Evolutionary conservation across 1,139 yeast genomes (phyloP).

Genomic region (Taphrina confusa): DNA sequence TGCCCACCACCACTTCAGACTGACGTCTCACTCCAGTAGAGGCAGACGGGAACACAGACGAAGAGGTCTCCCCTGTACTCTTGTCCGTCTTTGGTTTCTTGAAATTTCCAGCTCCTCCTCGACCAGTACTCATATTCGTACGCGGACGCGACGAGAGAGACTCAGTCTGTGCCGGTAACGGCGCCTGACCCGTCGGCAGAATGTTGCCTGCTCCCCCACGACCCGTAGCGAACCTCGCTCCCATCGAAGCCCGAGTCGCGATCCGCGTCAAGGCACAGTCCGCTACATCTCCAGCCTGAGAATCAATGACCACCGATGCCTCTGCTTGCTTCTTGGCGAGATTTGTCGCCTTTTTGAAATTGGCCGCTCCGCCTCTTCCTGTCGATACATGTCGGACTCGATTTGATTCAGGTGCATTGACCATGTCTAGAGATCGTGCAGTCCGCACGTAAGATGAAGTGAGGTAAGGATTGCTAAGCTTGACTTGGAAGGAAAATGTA

Average conservation of each 20-base stretch:
- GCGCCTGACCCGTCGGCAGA: conserved; percentile 22
- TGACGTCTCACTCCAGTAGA: too few species aligned
- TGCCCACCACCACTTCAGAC: not conserved
- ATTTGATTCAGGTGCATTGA: conserved; percentile 9
- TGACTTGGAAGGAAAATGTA: not conserved
- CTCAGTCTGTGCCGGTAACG: conserved; percentile 8
- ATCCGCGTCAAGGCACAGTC: conserved; percentile 24
- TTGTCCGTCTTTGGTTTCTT: not conserved
- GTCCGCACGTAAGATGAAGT: not conserved
- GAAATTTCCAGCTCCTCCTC: conserved; percentile 31
- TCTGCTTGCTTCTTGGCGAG: not conserved
- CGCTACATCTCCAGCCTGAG: not conserved
- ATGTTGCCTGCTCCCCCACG: conserved; percentile 33
- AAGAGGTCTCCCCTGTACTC: not conserved
- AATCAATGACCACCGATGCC: not conserved
- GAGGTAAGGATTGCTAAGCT: not conserved
- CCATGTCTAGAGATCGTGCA: not conserved
- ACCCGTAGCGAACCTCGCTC: conserved; percentile 31
- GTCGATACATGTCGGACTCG: conserved; percentile 9
- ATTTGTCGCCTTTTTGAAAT: conserved; percentile 16
- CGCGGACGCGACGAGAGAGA: conserved; percentile 1
- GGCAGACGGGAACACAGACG: not conserved
- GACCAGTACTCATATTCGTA: conserved; percentile 5
- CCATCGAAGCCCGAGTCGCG: conserved; percentile 15
- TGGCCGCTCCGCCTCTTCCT: conserved; percentile 24